Conservation (phyloP, 2,329 filamentous ascomycete species). For the Cladosporium halotolerans region DNA sequence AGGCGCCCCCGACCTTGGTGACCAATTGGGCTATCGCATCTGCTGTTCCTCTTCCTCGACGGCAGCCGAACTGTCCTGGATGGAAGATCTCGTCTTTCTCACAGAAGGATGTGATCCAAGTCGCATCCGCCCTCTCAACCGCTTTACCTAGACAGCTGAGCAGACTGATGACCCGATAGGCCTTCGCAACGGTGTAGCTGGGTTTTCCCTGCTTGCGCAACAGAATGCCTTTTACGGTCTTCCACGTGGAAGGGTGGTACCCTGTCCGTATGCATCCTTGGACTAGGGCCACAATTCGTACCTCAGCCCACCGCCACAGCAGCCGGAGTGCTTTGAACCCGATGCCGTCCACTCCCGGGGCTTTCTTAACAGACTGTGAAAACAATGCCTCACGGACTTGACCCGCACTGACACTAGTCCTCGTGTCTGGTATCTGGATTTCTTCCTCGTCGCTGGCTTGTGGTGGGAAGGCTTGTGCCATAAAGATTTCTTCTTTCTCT, state of each 20-base stretch:
- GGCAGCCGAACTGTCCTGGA: too few relatives aligned
- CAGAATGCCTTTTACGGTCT: not conserved
- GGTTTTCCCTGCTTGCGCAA: not conserved
- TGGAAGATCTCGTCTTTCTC: constrained; percentile 36
- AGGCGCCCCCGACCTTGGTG: too few relatives aligned
- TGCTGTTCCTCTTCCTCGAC: too few relatives aligned
- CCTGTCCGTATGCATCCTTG: not conserved
- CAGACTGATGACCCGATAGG: not conserved
- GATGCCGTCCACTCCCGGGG: not conserved
- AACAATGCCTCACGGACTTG: not conserved
- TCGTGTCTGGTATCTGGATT: not conserved
- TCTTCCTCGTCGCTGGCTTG: too few relatives aligned
- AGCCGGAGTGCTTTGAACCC: not conserved
- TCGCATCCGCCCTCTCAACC: not conserved
- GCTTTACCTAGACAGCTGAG: not conserved
- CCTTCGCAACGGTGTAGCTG: not conserved
- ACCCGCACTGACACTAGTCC: too few relatives aligned
- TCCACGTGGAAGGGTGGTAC: not conserved
- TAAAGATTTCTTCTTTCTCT: not conserved
- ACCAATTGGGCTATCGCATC: too few relatives aligned
- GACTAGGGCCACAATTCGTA: not conserved
- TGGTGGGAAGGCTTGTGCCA: not conserved
- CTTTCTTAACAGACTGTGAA: not conserved
- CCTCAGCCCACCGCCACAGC: not conserved
- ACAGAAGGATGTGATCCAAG: not conserved